Base-by-base conservation (phyloP, 2,329 filamentous ascomycete genomes). In the Scortechinia acanthostroma region DNA sequence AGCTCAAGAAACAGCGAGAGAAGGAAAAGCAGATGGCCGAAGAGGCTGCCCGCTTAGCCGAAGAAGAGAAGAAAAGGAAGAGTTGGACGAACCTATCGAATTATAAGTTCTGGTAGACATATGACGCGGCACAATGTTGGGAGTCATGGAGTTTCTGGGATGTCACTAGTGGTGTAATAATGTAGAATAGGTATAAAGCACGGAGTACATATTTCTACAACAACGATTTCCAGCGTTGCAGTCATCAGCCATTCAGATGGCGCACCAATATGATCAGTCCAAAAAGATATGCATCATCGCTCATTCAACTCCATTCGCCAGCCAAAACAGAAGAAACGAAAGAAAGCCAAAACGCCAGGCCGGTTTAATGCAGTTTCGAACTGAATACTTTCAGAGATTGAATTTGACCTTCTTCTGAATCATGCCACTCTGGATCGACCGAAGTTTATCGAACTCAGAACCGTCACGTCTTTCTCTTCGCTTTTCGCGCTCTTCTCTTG, bases 401-500 rank as follows among this genome's bases (percentile, higher is more conserved):
- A 66, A 67, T 49, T 65, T 68, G 47, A 67, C 63, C 45, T 54
- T 59, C 49, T 67, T 67, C 43, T 63, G 59, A 35, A 60, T 58
- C 17, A 55, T 52, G 16, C 53, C 53, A 21, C 56, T 49, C 17
- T 59, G 54, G 43, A 58, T 54, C 23, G 52, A 46, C n/a, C 51
- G 52, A 42, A 56, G 49, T 35, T 51, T 57, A 28, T 58, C 54
- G 16, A 51, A 46, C 6, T 53, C 50, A 35, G 51, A 47, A 4
- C 57, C 61, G 10, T 63, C 54, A 33, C 77, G 65, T 52, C 71
- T 64, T 52, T 80, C 74, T 49, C 69, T 70, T 51, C 79, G 65
- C 54, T 66, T 71, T 49, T 77, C 71, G 50, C 79, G 65, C 22
- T 76, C 78, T 54, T 83, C 79, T 46, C 67, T 63, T 19, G 74